Evolutionary conservation across 192 early-diverging fungal species (phyloP), one percentile per base, ranked within the genome.

Genomic region (Rhizoclosmatium sp.): DNA sequence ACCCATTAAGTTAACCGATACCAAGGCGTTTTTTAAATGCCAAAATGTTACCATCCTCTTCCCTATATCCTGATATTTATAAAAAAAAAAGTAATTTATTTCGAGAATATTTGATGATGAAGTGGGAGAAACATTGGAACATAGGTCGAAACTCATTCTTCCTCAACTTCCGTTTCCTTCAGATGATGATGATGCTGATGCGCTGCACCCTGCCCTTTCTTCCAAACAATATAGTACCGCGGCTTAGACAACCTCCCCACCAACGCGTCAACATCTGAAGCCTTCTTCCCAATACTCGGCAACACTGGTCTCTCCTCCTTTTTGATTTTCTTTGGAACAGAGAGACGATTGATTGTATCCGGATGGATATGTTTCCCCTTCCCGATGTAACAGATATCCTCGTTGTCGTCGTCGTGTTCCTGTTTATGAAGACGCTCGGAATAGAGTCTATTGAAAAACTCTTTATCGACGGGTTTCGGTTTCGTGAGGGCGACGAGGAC

Each of bases 201-300:
- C 31, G 31, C 31, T 31, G 31, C 31, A 31, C 31, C 31, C 31
- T 72, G 41, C 49, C 46, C 21, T 16, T 65, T 51, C 65, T 77
- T 77, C 77, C 77, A 69, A 49, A 78, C 69, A 78, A 70, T 62
- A 47, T 70, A 69, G 47, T 78, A 69, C 2, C 47, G 45, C 21
- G 77, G 67, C 41, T 78, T 78, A 7, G 77, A 39, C 21, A 78
- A 44, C n/a, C 69, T 59, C 3, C 23, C 51, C 4, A 78, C 44
- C 4, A 69, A 44, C 31, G 14, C 75, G 19, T 58, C 68, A 5
- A 42, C 5, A 21, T 62, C 62, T 9, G 23, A 9, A 4, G 49
- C 7, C 40, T 47, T 45, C 70, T 73, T 76, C 4, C 59, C 59
- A 16, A 58, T 61, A n/a, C 48, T n/a, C 47, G 47, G 47, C 21